Conservation (phyloP, 2,329 filamentous ascomycete species). For the Paraphoma sp. region DNA sequence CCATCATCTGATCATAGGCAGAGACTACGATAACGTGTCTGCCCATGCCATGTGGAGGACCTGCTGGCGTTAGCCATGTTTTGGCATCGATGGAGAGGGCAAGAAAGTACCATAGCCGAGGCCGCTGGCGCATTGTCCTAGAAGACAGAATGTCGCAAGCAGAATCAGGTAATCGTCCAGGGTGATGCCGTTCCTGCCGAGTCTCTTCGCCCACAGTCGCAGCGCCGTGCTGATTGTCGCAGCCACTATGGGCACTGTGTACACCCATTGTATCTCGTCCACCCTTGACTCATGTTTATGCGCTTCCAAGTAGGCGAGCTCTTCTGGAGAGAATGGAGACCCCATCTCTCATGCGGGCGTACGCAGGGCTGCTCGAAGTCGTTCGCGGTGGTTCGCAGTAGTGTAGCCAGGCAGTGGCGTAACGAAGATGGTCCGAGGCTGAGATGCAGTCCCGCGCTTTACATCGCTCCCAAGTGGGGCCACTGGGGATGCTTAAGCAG, state of each 20-base stretch:
- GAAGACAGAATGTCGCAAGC: conserved; percentile 38
- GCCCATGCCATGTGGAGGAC: conserved; percentile 43
- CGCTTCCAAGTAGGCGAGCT: conserved; percentile 37
- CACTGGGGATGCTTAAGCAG: conserved; percentile 1
- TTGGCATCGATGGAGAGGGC: background rate
- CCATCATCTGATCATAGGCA: conserved; percentile 33
- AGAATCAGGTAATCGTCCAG: conserved; percentile 42
- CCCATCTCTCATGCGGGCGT: conserved; percentile 16
- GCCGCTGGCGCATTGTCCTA: conserved; percentile 37
- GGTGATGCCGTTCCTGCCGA: conserved; percentile 40
- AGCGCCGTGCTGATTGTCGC: conserved; percentile 31
- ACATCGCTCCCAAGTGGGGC: conserved; percentile 2
- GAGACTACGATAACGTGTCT: conserved; percentile 39
- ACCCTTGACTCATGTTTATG: conserved; percentile 37
- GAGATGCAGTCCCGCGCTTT: conserved; percentile 8
- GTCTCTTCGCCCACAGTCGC: conserved; percentile 37
- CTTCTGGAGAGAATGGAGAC: conserved; percentile 36
- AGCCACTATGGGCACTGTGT: conserved; percentile 38
- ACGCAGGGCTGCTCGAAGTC: background rate
- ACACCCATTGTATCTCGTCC: conserved; percentile 39
- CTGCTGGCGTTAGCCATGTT: conserved; percentile 20
- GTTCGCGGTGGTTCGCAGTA: background rate
- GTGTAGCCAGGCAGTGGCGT: conserved; percentile 6
- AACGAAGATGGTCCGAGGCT: conserved; percentile 7
- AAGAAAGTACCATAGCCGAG: conserved; percentile 32